These are phyloP conservation scores for Pecoramyces ruminantium DNA, from an alignment of 192 early-diverging fungal genomes.

Conservation along the genomic window DNA sequence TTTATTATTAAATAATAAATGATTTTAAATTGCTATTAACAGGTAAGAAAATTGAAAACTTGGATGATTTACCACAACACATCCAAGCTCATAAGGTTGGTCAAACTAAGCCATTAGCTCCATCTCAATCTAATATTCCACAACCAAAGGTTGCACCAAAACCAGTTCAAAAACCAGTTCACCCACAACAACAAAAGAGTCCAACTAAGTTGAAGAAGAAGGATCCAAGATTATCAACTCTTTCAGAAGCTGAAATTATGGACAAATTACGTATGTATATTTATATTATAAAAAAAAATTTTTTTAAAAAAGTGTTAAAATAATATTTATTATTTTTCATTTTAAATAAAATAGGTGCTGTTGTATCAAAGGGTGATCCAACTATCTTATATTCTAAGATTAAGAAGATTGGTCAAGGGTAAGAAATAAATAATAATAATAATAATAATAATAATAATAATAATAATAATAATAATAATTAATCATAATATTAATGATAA, in stretches of 20 bases:
- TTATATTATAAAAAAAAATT: not conserved
- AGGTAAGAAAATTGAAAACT: not conserved
- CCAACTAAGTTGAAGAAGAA: constrained; percentile 41
- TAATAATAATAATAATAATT: not conserved
- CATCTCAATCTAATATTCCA: not conserved
- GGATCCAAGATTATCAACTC: constrained; percentile 63
- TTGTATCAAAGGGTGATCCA: constrained; percentile 85
- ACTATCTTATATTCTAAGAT: constrained; percentile 77
- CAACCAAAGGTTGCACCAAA: constrained; percentile 6
- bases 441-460: not conserved
- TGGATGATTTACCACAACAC: not conserved
- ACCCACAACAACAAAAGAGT: not conserved
- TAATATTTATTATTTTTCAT: not conserved
- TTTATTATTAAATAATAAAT: too few relatives aligned
- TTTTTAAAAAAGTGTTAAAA: too few relatives aligned
- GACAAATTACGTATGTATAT: constrained; percentile 51
- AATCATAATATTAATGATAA: not conserved
- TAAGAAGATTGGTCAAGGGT: constrained; percentile 94
- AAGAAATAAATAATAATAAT: constrained; percentile 5
- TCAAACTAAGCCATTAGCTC: not conserved
- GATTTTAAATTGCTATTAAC: not conserved
- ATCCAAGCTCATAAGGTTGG: not conserved
- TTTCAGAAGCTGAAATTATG: constrained; percentile 91
- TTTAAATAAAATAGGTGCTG: constrained; percentile 17
- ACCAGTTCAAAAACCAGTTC: constrained; percentile 4